These are phyloP conservation scores for Lepidium africanum DNA, from an alignment of 345 rosid genomes.

Conservation along the genomic window DNA sequence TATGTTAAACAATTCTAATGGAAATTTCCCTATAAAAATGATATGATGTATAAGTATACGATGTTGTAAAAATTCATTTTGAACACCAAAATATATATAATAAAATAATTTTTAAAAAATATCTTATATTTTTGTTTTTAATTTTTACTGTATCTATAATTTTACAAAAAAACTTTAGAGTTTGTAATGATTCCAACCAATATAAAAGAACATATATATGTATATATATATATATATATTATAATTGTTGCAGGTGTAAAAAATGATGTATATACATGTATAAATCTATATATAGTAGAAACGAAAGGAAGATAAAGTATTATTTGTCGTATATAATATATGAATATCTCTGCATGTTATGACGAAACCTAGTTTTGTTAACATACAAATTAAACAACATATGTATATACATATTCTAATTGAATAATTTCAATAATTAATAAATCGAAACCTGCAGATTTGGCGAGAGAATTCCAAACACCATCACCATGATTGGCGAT, in stretches of 20 bases:
- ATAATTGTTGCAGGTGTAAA: not conserved
- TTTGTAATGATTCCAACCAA: not conserved
- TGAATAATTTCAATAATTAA: not conserved
- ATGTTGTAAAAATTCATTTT: no score
- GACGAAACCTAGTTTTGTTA: not conserved
- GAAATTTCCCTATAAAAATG: no score
- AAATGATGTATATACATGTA: not conserved
- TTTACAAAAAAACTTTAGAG: not conserved
- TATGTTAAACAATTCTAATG: no score
- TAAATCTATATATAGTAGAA: not conserved
- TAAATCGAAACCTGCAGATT: constrained; percentile 69
- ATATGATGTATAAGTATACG: no score
- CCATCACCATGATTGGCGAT: constrained; percentile 96
- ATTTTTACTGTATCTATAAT: no score
- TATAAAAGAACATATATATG: not conserved
- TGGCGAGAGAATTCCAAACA: constrained; percentile 92
- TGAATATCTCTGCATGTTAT: not conserved
- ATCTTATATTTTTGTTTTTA: no score
- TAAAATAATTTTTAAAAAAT: no score
- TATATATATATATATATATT: not conserved
- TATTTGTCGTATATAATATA: not conserved
- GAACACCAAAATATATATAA: no score
- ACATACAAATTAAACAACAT: not conserved
- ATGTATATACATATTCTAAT: not conserved
- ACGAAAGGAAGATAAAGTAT: not conserved